Evolutionary conservation across 176 grass and related monocot genomes (phyloP).

Genomic region (Cymbopogon citratus): DNA sequence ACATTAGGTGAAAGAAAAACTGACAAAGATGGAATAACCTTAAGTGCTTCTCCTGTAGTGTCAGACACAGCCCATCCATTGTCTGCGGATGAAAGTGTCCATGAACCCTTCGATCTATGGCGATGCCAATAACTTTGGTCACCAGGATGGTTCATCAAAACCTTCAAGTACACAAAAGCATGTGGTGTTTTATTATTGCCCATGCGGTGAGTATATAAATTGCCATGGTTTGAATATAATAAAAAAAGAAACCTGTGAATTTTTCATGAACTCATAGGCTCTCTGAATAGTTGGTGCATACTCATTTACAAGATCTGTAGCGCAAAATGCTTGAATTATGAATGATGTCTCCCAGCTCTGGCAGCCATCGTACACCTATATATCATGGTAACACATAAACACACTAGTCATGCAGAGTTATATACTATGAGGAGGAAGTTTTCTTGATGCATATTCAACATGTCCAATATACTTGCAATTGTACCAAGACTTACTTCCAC

Average conservation of each 20-base stretch:
- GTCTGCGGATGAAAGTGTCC: too few species aligned
- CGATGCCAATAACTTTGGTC: not conserved
- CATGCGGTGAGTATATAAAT: too few species aligned
- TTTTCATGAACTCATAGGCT: conserved; percentile 50
- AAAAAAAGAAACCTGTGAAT: conserved; percentile 26
- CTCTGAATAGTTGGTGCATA: conserved; percentile 39
- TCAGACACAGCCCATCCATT: too few species aligned
- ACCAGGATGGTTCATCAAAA: not conserved
- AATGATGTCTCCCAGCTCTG: conserved; percentile 85
- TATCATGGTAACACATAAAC: not conserved
- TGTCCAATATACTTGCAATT: not conserved
- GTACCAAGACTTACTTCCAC: not conserved
- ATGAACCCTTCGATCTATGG: too few species aligned
- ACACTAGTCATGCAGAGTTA: too few species aligned
- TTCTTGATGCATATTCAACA: not conserved
- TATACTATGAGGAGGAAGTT: not conserved
- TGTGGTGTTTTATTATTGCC: too few species aligned
- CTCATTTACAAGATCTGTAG: conserved; percentile 51
- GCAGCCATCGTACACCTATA: conserved; percentile 80
- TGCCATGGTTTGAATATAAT: too few species aligned
- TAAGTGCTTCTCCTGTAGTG: too few species aligned
- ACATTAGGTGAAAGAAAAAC: too few species aligned
- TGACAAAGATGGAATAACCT: too few species aligned
- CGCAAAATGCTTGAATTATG: conserved; percentile 66
- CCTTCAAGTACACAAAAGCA: too few species aligned